Percentiles rank a stretch among this genome's conserved stretches.
Conservation (phyloP, 305 asterid genomes). For the Fraxinus sp. region DNA sequence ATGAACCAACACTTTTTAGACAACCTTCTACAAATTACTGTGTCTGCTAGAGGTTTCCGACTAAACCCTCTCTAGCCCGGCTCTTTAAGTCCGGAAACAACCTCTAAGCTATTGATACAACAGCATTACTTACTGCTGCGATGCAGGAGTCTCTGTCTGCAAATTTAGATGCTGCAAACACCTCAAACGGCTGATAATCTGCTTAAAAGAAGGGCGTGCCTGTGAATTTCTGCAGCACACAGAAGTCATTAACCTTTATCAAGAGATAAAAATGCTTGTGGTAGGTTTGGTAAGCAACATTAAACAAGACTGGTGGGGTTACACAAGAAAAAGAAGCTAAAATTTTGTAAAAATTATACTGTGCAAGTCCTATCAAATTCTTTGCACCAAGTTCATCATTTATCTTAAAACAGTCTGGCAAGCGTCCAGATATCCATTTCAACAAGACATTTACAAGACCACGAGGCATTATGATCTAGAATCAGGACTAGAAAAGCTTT, state of each 20-base stretch:
- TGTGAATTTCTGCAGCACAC: conserved; percentile 60
- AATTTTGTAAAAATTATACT: neutral
- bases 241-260: neutral
- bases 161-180: conserved; percentile 56
- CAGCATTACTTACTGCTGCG: conserved; percentile 37
- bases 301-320: neutral
- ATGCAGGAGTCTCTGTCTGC: conserved; percentile 32
- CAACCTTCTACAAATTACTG: conserved; percentile 21
- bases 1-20: conserved; percentile 69
- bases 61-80: conserved; percentile 24
- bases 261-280: neutral
- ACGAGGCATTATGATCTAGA: neutral
- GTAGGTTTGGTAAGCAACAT: neutral
- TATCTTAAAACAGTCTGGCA: neutral
- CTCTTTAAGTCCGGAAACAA: conserved; percentile 37
- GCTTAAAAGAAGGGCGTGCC: conserved; percentile 80
- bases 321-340: neutral
- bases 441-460: neutral
- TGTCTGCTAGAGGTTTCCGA: conserved; percentile 31
- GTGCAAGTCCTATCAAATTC: neutral
- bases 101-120: conserved; percentile 38
- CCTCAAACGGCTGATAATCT: conserved; percentile 80
- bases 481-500: neutral
- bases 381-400: neutral
- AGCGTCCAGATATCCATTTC: neutral